phyloP scores from a whole-genome alignment of 108 stramenopile genomes.

The Chaetoceros tenuissimus region DNA sequence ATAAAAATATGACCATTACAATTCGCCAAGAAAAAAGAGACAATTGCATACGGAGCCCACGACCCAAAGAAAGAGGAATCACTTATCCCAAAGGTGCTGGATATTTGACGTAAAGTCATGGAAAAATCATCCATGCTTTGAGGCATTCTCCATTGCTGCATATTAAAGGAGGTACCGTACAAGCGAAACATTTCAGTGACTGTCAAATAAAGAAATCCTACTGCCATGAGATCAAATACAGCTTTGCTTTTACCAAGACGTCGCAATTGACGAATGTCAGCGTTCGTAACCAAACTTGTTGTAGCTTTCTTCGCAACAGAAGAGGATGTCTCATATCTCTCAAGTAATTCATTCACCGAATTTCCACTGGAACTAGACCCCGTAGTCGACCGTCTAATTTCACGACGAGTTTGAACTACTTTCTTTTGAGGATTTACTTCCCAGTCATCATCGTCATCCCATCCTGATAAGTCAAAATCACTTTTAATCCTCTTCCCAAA shows the following conservation, averaged over 20 bases:
- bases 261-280: constrained; percentile 9
- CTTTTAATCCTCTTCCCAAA: too few relatives aligned
- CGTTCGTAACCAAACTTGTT: constrained; percentile 14
- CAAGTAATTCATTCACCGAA: background rate
- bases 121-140: background rate
- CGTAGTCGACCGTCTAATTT: too few relatives aligned
- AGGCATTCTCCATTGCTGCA: constrained; percentile 5
- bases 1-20: constrained; percentile 26
- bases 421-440: too few relatives aligned
- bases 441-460: too few relatives aligned
- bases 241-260: constrained; percentile 47
- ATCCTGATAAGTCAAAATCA: too few relatives aligned
- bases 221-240: constrained; percentile 27
- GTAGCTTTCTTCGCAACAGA: background rate
- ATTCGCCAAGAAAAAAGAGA: constrained; percentile 32
- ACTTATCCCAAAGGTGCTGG: constrained; percentile 10
- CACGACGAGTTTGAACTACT: too few relatives aligned
- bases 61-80: constrained; percentile 20
- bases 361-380: too few relatives aligned
- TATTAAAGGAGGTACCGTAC: background rate
- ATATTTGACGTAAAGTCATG: background rate
- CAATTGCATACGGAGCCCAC: constrained; percentile 56
- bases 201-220: constrained; percentile 31
- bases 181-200: constrained; percentile 11
- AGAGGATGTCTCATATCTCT: constrained; percentile 2